These are phyloP conservation scores for Cyclaneusma minus DNA, from an alignment of 2,329 filamentous ascomycete species.

Conservation along the genomic window DNA sequence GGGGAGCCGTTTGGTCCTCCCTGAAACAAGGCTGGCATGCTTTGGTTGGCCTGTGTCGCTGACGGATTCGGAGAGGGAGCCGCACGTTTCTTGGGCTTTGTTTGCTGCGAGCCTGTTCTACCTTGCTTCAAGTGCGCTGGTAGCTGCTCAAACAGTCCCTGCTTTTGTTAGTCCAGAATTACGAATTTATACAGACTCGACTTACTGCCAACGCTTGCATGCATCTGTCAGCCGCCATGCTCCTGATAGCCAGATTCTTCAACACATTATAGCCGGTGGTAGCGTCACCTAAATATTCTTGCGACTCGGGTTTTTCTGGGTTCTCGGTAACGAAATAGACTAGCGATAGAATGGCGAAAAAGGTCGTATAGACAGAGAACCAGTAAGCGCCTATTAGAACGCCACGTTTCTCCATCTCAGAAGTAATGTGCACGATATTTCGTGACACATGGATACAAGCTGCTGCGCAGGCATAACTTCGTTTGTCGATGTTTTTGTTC, in stretches of 20 bases:
- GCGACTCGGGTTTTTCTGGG: constrained; percentile 54
- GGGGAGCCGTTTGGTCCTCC: constrained; percentile 4
- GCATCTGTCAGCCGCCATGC: constrained; percentile 78
- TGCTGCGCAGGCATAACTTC: constrained; percentile 61
- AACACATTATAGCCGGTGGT: constrained; percentile 73
- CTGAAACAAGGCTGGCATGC: constrained; percentile 8
- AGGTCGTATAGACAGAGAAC: constrained; percentile 76
- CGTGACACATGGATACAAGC: constrained; percentile 43
- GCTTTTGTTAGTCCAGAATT: constrained; percentile 9
- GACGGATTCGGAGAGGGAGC: constrained; percentile 28
- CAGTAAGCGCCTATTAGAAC: constrained; percentile 71
- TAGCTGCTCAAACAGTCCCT: constrained; percentile 73
- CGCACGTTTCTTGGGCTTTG: constrained; percentile 39
- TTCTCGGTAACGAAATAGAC: constrained; percentile 73
- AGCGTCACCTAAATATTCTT: constrained; percentile 75
- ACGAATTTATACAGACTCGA: constrained; percentile 8
- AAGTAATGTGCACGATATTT: constrained; percentile 66
- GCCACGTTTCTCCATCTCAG: constrained; percentile 60
- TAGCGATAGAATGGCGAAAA: constrained; percentile 66
- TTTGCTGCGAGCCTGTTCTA: constrained; percentile 20
- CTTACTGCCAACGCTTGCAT: constrained; percentile 61
- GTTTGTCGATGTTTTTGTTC: constrained; percentile 49
- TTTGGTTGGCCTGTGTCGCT: constrained; percentile 17
- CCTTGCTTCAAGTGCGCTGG: constrained; percentile 53
- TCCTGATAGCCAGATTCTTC: constrained; percentile 62